phyloP scores from a whole-genome alignment of 495 filamentous ascomycete species.

The Annulohypoxylon stygium region DNA sequence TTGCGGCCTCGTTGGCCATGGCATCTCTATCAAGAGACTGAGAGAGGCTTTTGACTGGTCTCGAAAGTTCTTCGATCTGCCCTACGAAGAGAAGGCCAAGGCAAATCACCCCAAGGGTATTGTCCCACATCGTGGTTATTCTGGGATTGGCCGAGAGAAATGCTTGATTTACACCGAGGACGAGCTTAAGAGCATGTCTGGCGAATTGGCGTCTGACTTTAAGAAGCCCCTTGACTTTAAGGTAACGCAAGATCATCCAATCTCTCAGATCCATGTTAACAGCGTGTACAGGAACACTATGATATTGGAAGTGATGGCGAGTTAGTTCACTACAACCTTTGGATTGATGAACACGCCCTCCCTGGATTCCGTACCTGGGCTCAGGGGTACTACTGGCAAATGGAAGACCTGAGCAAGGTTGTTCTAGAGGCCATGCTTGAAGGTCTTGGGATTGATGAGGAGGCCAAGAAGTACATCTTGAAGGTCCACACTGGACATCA shows the following conservation, averaged over 20 bases:
- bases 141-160: conserved; percentile 45
- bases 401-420: conserved; percentile 57
- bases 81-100: conserved; percentile 47
- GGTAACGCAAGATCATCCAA: conserved; percentile 1
- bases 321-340: conserved; percentile 70
- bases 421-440: conserved; percentile 59
- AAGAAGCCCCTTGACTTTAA: conserved; percentile 56
- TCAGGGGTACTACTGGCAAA: conserved; percentile 66
- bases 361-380: conserved; percentile 70
- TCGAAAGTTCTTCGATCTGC: conserved; percentile 52
- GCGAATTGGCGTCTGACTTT: conserved; percentile 35
- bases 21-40: conserved; percentile 58
- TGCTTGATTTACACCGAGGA: conserved; percentile 36
- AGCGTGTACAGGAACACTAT: conserved; percentile 67
- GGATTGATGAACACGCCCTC: conserved; percentile 69
- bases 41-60: conserved; percentile 66
- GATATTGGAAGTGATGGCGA: conserved; percentile 74
- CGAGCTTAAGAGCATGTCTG: conserved; percentile 48
- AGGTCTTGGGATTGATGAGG: not conserved
- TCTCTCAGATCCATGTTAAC: conserved; percentile 5
- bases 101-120: conserved; percentile 49
- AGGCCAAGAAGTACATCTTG: not conserved
- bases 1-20: conserved; percentile 68
- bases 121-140: conserved; percentile 50
- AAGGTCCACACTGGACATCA: not conserved